Conservation (phyloP, 495 filamentous ascomycete species). For the Penicillium salamii region DNA sequence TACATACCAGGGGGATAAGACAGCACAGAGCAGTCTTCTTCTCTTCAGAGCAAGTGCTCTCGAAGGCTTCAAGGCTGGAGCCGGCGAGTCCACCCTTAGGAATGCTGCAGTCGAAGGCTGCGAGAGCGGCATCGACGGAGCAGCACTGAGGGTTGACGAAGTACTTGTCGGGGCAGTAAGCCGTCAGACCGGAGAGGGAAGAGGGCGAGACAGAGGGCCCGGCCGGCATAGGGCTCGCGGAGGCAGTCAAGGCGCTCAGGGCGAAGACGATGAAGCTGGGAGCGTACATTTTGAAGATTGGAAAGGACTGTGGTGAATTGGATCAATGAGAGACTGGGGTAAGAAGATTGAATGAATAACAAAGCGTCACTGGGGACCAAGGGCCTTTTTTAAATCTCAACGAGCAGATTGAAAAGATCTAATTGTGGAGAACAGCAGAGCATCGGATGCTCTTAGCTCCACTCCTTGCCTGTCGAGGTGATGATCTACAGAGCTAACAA, state of each 20-base stretch:
- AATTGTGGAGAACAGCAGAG: not conserved
- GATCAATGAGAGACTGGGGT: not conserved
- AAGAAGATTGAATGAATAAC: not conserved
- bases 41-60: not conserved
- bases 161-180: constrained; percentile 1
- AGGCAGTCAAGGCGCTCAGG: not conserved
- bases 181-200: not conserved
- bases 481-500: not conserved
- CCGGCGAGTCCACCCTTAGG: not conserved
- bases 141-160: constrained; percentile 2
- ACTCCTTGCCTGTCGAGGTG: not conserved
- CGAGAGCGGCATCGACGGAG: not conserved
- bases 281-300: not conserved
- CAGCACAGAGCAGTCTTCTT: not conserved
- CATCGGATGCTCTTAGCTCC: too few relatives aligned
- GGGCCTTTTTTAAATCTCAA: too few relatives aligned
- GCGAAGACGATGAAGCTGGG: not conserved
- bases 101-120: not conserved
- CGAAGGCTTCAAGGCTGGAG: not conserved
- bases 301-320: not conserved
- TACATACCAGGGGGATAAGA: not conserved
- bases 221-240: not conserved
- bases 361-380: not conserved
- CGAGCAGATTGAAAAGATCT: too few relatives aligned
- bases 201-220: too few relatives aligned